Percentiles rank a stretch among this genome's conserved stretches.
phyloP scores from a whole-genome alignment of 805 yeast species.

The Phaffomyces antillensis region DNA sequence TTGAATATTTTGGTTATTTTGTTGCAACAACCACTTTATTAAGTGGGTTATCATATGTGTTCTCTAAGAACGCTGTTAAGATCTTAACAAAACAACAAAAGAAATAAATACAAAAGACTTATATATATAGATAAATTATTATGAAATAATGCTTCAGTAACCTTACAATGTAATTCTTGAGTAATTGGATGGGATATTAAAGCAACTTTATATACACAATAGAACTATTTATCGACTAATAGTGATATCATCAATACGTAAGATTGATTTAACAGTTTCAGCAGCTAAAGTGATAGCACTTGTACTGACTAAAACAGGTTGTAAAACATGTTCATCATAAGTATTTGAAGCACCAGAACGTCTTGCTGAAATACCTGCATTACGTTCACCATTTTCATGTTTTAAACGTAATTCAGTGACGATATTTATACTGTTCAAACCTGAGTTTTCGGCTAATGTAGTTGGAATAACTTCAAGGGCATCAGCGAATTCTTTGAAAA shows the following conservation, averaged over 20 bases:
- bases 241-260: constrained; percentile 95
- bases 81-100: constrained; percentile 26
- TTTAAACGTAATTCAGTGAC: constrained; percentile 84
- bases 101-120: not conserved
- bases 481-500: constrained; percentile 54
- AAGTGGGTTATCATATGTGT: constrained; percentile 74
- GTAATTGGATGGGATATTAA: too few species aligned
- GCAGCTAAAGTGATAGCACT: constrained; percentile 93
- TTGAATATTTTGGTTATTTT: constrained; percentile 38
- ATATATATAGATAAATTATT: not conserved
- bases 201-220: too few species aligned
- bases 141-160: too few species aligned
- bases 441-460: constrained; percentile 94
- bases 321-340: constrained; percentile 88
- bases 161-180: too few species aligned
- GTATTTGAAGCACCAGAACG: constrained; percentile 91
- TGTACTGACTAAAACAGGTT: constrained; percentile 91
- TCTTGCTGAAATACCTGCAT: constrained; percentile 95
- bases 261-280: constrained; percentile 91
- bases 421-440: constrained; percentile 86
- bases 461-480: constrained; percentile 94
- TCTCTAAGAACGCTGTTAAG: constrained; percentile 63
- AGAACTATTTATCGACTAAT: constrained; percentile 56
- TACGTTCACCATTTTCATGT: constrained; percentile 84
- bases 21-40: constrained; percentile 66